Conservation (phyloP, 2,329 filamentous ascomycete genomes). For the Talaromyces islandicus region DNA sequence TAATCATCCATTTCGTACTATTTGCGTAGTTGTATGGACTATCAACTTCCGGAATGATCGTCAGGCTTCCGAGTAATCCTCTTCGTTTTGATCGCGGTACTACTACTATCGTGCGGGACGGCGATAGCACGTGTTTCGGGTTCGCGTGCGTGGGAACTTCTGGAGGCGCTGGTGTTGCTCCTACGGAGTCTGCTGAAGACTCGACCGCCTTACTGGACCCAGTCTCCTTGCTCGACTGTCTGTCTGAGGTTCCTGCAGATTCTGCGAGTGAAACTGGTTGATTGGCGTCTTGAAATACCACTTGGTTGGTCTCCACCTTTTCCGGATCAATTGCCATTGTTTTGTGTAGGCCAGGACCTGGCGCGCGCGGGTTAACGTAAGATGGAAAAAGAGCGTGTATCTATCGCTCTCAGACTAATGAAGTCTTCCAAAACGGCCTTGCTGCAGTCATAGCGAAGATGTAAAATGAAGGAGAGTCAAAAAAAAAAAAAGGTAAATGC, state of each 20-base stretch:
- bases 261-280: no score
- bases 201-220: background rate
- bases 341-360: background rate
- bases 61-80: background rate
- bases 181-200: background rate
- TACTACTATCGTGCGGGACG: background rate
- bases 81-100: background rate
- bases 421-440: background rate
- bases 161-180: background rate
- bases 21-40: background rate
- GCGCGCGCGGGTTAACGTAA: background rate
- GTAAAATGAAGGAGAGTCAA: no score
- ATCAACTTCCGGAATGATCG: background rate
- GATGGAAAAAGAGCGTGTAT: background rate
- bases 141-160: background rate
- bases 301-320: background rate
- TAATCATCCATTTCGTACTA: background rate
- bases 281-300: background rate
- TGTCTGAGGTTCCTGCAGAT: background rate
- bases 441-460: background rate
- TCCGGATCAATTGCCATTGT: background rate
- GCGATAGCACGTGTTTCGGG: background rate
- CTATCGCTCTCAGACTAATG: background rate
- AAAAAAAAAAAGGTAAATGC: no score
- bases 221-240: no score